Conservation (phyloP, 2,329 filamentous ascomycete species). For the Penicillium brevicompactum region DNA sequence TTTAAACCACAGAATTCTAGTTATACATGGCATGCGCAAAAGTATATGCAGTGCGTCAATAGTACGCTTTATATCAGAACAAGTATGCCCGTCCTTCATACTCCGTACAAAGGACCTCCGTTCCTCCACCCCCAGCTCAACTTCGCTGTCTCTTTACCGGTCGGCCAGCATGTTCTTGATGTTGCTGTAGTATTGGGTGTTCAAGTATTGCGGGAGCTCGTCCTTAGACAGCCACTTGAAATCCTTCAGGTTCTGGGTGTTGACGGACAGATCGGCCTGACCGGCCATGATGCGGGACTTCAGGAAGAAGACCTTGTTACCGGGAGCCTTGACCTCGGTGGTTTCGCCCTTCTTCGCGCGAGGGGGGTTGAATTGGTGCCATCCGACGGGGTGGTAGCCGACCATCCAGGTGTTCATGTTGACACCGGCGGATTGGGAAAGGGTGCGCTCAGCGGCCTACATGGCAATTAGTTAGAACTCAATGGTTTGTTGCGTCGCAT, state of each 20-base stretch:
- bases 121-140: neutral
- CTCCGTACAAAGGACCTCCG: neutral
- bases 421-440: constrained; percentile 75
- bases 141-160: constrained; percentile 53
- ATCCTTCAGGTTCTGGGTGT: constrained; percentile 72
- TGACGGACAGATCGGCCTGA: constrained; percentile 78
- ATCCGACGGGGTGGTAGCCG: constrained; percentile 83
- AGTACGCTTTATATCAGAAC: constrained; percentile 20
- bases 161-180: constrained; percentile 83
- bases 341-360: constrained; percentile 42
- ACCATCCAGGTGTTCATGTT: constrained; percentile 99
- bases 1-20: constrained; percentile 34
- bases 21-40: constrained; percentile 41
- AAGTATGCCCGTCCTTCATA: constrained; percentile 10
- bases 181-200: constrained; percentile 68
- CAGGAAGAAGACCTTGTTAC: constrained; percentile 91
- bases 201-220: constrained; percentile 72
- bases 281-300: constrained; percentile 96
- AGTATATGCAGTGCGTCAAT: constrained; percentile 39
- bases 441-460: constrained; percentile 78
- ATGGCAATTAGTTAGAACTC: constrained; percentile 9
- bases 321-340: constrained; percentile 50
- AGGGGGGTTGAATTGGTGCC: constrained; percentile 63
- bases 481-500: neutral
- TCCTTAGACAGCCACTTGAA: constrained; percentile 93